phyloP scores from a whole-genome alignment of 2,329 filamentous ascomycete species.

The Sphaerulina musiva region DNA sequence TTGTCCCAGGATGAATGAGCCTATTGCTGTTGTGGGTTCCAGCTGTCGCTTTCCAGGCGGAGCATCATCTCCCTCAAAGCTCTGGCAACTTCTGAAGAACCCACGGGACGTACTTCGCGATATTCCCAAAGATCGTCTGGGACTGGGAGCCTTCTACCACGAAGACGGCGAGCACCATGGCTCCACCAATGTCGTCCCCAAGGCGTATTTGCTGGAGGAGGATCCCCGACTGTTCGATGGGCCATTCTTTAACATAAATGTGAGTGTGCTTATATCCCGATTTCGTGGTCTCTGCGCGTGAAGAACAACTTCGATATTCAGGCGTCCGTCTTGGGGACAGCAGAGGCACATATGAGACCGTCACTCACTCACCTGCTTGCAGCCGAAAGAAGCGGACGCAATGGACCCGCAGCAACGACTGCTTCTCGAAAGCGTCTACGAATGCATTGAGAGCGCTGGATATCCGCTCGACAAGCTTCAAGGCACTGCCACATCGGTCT shows the following conservation, averaged over 20 bases:
- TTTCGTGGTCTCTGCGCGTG: neutral
- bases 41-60: slow-evolving; percentile 21
- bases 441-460: slow-evolving; percentile 21
- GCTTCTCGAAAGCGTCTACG: slow-evolving; percentile 24
- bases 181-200: slow-evolving; percentile 15
- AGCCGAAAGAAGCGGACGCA: slow-evolving; percentile 19
- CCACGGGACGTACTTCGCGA: slow-evolving; percentile 13
- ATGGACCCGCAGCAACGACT: slow-evolving; percentile 30
- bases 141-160: slow-evolving; percentile 23
- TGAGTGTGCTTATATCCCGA: neutral
- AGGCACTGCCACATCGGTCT: slow-evolving; percentile 20
- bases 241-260: slow-evolving; percentile 23
- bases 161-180: slow-evolving; percentile 17
- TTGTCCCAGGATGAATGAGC: slow-evolving; percentile 5
- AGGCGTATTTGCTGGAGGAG: slow-evolving; percentile 24
- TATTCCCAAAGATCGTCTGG: slow-evolving; percentile 22
- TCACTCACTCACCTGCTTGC: neutral
- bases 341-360: neutral
- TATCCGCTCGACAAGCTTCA: slow-evolving; percentile 14
- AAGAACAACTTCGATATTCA: neutral
- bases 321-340: neutral
- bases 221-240: slow-evolving; percentile 23
- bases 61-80: slow-evolving; percentile 18
- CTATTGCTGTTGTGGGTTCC: slow-evolving; percentile 18
- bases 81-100: slow-evolving; percentile 22